These are phyloP conservation scores for Croton laevigatus DNA, from an alignment of 441 rosid genomes.

Conservation along the genomic window DNA sequence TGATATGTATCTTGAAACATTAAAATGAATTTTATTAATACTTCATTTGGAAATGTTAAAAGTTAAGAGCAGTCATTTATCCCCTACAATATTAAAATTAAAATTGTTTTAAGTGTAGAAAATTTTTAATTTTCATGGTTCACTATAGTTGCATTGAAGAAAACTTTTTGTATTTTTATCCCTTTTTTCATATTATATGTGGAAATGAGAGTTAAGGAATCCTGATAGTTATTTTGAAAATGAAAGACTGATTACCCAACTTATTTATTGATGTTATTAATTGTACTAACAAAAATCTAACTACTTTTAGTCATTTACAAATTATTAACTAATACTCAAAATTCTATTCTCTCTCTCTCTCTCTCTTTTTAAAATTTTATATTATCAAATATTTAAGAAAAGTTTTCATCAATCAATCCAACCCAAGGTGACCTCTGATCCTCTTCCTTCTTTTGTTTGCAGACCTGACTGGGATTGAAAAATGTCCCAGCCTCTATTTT, in stretches of 20 bases:
- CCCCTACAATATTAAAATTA: not conserved
- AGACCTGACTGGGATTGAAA: not conserved
- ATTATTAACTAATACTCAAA: not conserved
- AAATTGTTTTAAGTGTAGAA: not conserved
- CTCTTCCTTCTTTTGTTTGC: not conserved
- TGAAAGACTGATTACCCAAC: not conserved
- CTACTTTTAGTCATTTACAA: not conserved
- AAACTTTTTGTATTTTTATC: not conserved
- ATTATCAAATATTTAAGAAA: not conserved
- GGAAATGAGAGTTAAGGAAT: not conserved
- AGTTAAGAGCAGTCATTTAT: not conserved
- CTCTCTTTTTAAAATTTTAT: not conserved
- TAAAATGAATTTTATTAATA: not conserved
- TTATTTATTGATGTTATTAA: not conserved
- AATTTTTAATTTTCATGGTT: not conserved
- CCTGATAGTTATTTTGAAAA: not conserved
- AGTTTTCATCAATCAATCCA: not conserved
- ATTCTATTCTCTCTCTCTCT: not conserved
- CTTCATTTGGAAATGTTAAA: not conserved
- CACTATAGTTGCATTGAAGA: not conserved
- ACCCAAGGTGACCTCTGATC: not conserved
- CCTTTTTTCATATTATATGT: too few relatives aligned
- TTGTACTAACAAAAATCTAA: not conserved
- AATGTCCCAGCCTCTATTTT: not conserved
- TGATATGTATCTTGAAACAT: too few relatives aligned